These are phyloP conservation scores for Aureobasidium sp. DNA, from an alignment of 2,329 filamentous ascomycete species.

Conservation along the genomic window DNA sequence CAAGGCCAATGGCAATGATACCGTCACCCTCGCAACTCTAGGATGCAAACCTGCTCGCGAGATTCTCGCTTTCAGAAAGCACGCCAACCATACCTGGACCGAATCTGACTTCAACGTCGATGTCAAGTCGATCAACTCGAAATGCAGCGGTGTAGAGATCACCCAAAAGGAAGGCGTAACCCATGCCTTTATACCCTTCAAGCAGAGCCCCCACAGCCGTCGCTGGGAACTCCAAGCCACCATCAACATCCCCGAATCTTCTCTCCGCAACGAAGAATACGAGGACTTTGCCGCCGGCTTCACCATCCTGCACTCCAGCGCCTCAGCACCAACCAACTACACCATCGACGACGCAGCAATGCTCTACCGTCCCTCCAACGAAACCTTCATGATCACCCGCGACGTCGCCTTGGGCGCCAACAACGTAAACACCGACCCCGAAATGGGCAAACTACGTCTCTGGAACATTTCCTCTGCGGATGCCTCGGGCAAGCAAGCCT, in stretches of 20 bases:
- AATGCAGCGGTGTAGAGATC: not conserved
- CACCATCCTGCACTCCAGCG: not conserved
- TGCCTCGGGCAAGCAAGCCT: not conserved
- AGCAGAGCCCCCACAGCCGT: conserved; percentile 1
- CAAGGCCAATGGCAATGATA: not conserved
- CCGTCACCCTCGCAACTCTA: conserved; percentile 2
- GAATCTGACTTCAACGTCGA: not conserved
- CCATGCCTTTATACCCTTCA: conserved; percentile 7
- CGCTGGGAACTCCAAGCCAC: conserved; percentile 12
- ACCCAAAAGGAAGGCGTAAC: not conserved
- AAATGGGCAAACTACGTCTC: conserved; percentile 7
- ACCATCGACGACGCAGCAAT: conserved; percentile 1
- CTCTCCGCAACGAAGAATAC: conserved; percentile 1
- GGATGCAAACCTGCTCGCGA: conserved; percentile 12
- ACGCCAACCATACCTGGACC: not conserved
- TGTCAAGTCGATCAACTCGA: not conserved
- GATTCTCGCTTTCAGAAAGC: not conserved
- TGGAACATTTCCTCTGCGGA: not conserved
- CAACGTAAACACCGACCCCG: conserved; percentile 11
- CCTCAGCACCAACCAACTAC: not conserved
- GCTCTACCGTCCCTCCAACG: conserved; percentile 12
- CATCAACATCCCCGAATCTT: not conserved
- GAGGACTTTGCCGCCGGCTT: conserved; percentile 9
- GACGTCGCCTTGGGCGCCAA: not conserved
- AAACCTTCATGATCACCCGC: conserved; percentile 10